Base-by-base conservation (phyloP, 352 stramenopile species). In the Thraustochytrium sp. region DNA sequence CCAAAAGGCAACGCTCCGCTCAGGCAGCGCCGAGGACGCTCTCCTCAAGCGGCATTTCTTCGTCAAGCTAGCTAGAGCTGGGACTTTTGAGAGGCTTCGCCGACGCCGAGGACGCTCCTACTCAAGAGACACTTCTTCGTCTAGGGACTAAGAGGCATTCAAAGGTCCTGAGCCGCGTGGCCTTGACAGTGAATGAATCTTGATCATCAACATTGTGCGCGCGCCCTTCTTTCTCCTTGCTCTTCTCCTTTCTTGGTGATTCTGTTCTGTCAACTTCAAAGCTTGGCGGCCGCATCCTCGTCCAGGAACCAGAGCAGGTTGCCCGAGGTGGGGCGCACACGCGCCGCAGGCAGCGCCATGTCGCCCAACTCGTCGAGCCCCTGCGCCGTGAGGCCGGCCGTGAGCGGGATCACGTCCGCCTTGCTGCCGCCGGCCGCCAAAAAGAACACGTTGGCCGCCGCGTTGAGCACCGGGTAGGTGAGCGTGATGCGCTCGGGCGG, bases 401-500 rank as follows among this genome's bases (percentile, higher is more conserved):
- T 80, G 16, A 62, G 29, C 21, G 89, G 89, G 73, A 97, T 93
- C 34, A 97, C 85, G 23, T 94, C 90, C 3, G 90, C 91, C 86
- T 98, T 98, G 84, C 89, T 88, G 21, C 89, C 88, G 48, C 94
- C 94, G 36, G 93, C 96, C 5, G 90, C 93, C 16, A 97, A 88
- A 85, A 98, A 97, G 76, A 92, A 92, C 34, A 97, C 91, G 89
- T 96, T 74, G 29, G 68, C 54, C 34, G 93, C 92, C 62, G 94
- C 92, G 87, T 98, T 98, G 42, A 99, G 88, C 38, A 98, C 91
- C 11, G 92, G 93, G 80, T 97, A 97, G 8, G 97, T 99, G 29
- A 99, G 89, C 23, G 97, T 99, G 85, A 99, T 98, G 76, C 96
- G 93, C 85, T 95, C 88, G 9, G 94, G 90, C 46, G 97, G 97